These are phyloP conservation scores for Mimosa bimucronata DNA, from an alignment of 306 rosid genomes.

Conservation along the genomic window DNA sequence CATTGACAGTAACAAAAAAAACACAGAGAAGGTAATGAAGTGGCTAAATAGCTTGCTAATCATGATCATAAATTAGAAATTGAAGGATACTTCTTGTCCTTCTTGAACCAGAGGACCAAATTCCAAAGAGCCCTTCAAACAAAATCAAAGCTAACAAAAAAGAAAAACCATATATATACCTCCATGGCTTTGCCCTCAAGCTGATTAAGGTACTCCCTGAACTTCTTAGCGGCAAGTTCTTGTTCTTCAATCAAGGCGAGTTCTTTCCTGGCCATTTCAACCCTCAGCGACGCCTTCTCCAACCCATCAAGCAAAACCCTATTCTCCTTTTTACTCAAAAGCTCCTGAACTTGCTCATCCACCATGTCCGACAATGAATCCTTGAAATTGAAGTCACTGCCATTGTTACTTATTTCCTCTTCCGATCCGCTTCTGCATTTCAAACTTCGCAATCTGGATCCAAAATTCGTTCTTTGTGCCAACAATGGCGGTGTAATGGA, in stretches of 20 bases:
- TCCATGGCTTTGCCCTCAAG: constrained; percentile 67
- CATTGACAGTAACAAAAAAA: background rate
- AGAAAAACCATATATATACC: constrained; percentile 42
- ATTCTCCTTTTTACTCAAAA: constrained; percentile 69
- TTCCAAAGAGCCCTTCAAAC: background rate
- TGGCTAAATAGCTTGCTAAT: background rate
- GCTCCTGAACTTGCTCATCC: constrained; percentile 61
- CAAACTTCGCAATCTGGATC: constrained; percentile 26
- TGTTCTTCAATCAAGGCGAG: constrained; percentile 67
- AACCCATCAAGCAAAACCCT: constrained; percentile 68
- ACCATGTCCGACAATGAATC: constrained; percentile 57
- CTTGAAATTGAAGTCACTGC: constrained; percentile 46
- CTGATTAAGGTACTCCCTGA: constrained; percentile 55
- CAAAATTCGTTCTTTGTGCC: constrained; percentile 28
- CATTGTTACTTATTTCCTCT: constrained; percentile 25
- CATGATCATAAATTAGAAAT: background rate
- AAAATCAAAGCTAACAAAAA: background rate
- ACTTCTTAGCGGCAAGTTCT: constrained; percentile 58
- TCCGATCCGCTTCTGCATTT: constrained; percentile 42
- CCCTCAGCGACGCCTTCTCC: constrained; percentile 74
- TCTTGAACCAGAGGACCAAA: background rate
- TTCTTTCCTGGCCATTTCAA: constrained; percentile 63
- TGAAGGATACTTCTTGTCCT: too few relatives aligned
- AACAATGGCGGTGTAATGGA: constrained; percentile 9
- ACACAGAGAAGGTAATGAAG: background rate